Evolutionary conservation across 2,329 filamentous ascomycete species (phyloP), one percentile per base, ranked within the genome.

Genomic region (Aspergillus pseudoterreus): DNA sequence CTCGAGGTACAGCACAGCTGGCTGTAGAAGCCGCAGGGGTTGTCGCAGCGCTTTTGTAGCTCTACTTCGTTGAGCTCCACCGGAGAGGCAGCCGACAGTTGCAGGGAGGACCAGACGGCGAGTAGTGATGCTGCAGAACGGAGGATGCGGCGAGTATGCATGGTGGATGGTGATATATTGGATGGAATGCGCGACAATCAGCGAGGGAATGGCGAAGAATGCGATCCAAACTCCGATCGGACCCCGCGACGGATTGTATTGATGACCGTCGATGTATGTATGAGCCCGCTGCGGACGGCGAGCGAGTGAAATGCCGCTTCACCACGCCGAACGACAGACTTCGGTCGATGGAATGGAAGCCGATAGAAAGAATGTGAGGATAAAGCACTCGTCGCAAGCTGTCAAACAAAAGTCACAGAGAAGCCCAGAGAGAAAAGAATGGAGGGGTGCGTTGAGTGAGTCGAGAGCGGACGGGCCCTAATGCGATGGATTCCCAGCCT

Each of bases 1-100:
- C 61, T 68, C 3, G 71, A 59, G 22, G 62, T 59, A 58, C 80
- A 82, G 69, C 79, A 82, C 11, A 80, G 62, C 61, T 78, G 75
- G 44, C 66, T 65, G 51, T 74, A 72, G 59, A 73, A 80, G n/a
- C 80, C 80, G 57, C 80, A 83, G 8, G 73, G 69, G 48, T 75
- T 80, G 6, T 66, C 66, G 60, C 79, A 82, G 52, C 71, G 67
- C 49, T 65, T 63, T 43, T 68, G 63, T 19, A 66, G 45, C 19
- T 47, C 30, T 15, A 45, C 43, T 24, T 59, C 60, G 39, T 63
- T 58, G 10, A 61, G 36, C 3, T 62, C 60, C 44, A 71, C 54
- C 41, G 71, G 69, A 22, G 62, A 67, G 44, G 69, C 68, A 54
- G 56, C 58, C 12, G 62, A 54, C 49, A 56, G 55, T 48, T 52